Conservation (phyloP, 2,329 filamentous ascomycete species). For the Paecilomyces formosus region DNA sequence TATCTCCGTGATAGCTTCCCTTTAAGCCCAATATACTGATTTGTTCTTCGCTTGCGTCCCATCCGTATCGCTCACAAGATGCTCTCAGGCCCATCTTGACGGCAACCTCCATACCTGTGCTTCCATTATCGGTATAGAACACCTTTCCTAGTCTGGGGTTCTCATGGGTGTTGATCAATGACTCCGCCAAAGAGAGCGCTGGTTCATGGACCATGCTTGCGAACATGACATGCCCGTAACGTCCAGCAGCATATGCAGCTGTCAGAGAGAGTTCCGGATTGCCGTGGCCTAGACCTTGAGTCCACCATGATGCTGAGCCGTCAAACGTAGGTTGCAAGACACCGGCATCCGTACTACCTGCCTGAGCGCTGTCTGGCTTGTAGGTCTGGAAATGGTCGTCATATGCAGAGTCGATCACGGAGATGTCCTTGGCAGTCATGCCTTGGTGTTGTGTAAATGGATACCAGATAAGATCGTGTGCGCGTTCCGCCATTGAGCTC, state of each 20-base stretch:
- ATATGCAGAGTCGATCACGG: conserved; percentile 71
- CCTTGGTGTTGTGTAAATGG: conserved; percentile 76
- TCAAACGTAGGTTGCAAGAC: conserved; percentile 64
- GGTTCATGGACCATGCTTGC: conserved; percentile 73
- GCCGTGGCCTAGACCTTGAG: conserved; percentile 75
- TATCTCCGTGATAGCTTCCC: conserved; percentile 81
- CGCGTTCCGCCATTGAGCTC: conserved; percentile 54
- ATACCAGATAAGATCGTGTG: conserved; percentile 68
- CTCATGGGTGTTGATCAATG: conserved; percentile 50
- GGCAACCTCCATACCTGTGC: conserved; percentile 75
- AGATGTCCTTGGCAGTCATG: conserved; percentile 55
- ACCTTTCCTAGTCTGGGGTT: conserved; percentile 63
- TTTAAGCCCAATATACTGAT: conserved; percentile 67
- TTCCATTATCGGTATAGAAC: conserved; percentile 80
- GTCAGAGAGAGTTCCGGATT: conserved; percentile 65
- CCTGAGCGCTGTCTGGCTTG: conserved; percentile 15
- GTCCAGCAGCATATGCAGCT: conserved; percentile 71
- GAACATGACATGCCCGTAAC: conserved; percentile 87
- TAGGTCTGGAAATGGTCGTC: conserved; percentile 70
- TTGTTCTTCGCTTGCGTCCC: conserved; percentile 49
- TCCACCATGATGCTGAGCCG: conserved; percentile 87
- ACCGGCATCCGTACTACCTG: conserved; percentile 4
- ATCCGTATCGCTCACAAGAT: conserved; percentile 58
- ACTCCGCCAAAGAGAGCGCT: conserved; percentile 61
- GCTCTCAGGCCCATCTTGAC: conserved; percentile 78